These are phyloP conservation scores for Aaosphaeria arxii DNA, from an alignment of 2,329 filamentous ascomycete species.

Conservation along the genomic window DNA sequence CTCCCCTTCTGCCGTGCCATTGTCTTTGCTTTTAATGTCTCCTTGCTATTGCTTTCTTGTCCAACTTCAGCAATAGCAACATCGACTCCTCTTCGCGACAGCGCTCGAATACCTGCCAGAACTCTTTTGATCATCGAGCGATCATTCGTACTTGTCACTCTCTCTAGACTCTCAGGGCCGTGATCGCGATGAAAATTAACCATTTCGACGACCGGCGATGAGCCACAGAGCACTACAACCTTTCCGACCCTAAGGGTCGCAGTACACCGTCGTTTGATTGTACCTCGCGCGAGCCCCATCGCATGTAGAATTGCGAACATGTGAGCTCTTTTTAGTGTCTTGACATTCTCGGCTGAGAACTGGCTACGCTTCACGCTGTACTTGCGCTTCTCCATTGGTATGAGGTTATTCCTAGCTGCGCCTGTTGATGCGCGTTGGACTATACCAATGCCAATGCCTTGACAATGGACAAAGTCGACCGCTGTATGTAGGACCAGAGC, in stretches of 20 bases:
- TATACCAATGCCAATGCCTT: background rate
- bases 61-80: background rate
- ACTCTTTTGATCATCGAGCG: conserved; percentile 9
- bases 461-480: background rate
- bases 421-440: background rate
- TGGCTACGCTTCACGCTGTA: background rate
- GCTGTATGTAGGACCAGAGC: background rate
- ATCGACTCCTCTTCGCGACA: conserved; percentile 2
- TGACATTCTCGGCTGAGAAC: conserved; percentile 1
- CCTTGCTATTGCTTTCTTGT: background rate
- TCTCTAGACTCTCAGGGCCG: conserved; percentile 6
- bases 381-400: conserved; percentile 1
- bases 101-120: conserved; percentile 3
- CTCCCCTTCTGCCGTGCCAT: conserved; percentile 4
- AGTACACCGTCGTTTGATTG: conserved; percentile 1
- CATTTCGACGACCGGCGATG: background rate
- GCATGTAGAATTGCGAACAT: conserved; percentile 1
- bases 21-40: conserved; percentile 2
- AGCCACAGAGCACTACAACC: background rate
- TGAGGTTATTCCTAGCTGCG: background rate
- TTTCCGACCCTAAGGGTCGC: background rate
- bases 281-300: background rate
- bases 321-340: background rate
- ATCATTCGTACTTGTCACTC: conserved; percentile 7
- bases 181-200: background rate